A percentile compares a stretch with the other conserved stretches of the same genome.
Conservation (phyloP, 225 moss, liverwort and hornwort genomes). For the Neckera pumila region DNA sequence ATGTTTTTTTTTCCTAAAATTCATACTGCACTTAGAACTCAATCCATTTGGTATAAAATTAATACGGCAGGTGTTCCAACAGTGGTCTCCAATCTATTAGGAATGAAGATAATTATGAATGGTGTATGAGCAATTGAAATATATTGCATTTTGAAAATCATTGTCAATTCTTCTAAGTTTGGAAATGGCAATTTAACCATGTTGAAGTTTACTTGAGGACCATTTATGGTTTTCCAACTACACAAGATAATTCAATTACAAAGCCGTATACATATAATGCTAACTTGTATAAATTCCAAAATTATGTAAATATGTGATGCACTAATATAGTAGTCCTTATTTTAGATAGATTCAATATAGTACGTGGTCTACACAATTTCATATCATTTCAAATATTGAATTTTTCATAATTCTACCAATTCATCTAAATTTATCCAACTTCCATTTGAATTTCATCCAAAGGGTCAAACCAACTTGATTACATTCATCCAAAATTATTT, state of each 20-base stretch:
- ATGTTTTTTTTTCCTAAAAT: too few relatives aligned
- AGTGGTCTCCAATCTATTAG: not conserved
- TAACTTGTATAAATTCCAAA: not conserved
- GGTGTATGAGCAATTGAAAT: not conserved
- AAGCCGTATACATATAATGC: accelerated
- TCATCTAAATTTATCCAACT: not conserved
- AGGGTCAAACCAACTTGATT: not conserved
- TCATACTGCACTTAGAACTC: not conserved
- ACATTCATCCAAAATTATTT: not conserved
- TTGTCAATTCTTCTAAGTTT: not conserved
- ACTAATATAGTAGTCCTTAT: not conserved
- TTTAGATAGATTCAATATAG: not conserved
- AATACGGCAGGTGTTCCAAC: not conserved
- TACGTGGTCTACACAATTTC: not conserved
- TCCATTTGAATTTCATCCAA: not conserved
- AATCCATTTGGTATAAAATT: not conserved
- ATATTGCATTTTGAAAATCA: not conserved
- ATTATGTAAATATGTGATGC: not conserved
- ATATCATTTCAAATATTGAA: not conserved
- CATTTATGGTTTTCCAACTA: too few relatives aligned
- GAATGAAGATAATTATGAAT: not conserved
- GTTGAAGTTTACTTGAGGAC: not conserved
- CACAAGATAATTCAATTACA: not conserved
- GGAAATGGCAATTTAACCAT: not conserved
- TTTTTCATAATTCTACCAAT: not conserved